Evolutionary conservation across 352 stramenopile species (phyloP).

Genomic region (Phytophthora rubi): DNA sequence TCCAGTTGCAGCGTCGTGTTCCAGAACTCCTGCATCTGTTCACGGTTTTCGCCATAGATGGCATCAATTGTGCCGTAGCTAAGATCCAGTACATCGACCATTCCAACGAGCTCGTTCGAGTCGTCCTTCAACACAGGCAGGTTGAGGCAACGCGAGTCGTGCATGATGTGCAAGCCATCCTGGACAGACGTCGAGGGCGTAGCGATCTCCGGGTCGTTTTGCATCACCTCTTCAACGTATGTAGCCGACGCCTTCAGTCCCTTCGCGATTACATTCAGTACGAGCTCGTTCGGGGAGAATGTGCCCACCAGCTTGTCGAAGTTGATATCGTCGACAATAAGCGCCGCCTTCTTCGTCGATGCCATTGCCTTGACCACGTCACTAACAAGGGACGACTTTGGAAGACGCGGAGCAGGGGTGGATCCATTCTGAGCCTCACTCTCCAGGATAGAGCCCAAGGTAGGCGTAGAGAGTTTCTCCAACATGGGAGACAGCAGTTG

Average conservation of each 20-base stretch:
- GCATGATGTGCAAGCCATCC: slow-evolving; percentile 90
- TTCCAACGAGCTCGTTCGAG: slow-evolving; percentile 70
- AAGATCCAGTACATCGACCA: slow-evolving; percentile 87
- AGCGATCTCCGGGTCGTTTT: slow-evolving; percentile 84
- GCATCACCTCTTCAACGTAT: slow-evolving; percentile 91
- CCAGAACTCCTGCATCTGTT: slow-evolving; percentile 92
- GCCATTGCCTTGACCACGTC: slow-evolving; percentile 84
- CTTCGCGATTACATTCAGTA: slow-evolving; percentile 95
- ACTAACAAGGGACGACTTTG: slow-evolving; percentile 85
- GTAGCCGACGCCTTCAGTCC: slow-evolving; percentile 90
- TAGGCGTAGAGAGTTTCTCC: slow-evolving; percentile 82
- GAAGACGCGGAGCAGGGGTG: slow-evolving; percentile 70
- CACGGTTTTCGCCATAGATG: slow-evolving; percentile 87
- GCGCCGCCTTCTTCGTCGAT: slow-evolving; percentile 88
- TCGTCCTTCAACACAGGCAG: slow-evolving; percentile 77
- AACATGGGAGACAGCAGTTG: slow-evolving; percentile 84
- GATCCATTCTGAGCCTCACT: slow-evolving; percentile 56
- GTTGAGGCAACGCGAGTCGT: slow-evolving; percentile 86
- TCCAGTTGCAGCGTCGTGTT: slow-evolving; percentile 86
- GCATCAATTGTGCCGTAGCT: slow-evolving; percentile 90
- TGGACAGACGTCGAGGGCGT: slow-evolving; percentile 74
- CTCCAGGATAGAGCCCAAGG: slow-evolving; percentile 88
- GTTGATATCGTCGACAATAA: slow-evolving; percentile 93
- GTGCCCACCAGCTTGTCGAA: slow-evolving; percentile 92
- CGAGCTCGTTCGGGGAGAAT: slow-evolving; percentile 97